Evolutionary conservation across 257 asterid genomes (phyloP).

Genomic region (Solanum clarkiae): DNA sequence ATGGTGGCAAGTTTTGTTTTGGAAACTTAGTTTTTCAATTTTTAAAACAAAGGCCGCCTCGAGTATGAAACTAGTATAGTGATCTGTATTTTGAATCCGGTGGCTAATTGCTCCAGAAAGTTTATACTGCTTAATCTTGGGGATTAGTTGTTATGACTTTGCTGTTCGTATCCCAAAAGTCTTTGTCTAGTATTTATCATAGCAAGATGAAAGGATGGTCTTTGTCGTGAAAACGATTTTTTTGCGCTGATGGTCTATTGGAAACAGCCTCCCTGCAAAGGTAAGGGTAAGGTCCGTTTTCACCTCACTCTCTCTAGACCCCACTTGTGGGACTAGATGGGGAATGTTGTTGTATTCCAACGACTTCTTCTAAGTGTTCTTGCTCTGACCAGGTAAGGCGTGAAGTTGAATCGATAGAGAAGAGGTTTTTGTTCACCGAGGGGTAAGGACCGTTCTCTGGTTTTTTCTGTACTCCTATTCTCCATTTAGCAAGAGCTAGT

Average conservation of each 20-base stretch:
- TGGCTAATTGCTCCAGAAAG: background rate
- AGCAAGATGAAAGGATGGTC: background rate
- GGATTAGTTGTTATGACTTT: background rate
- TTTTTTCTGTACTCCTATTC: background rate
- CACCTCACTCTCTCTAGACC: background rate
- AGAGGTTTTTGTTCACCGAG: background rate
- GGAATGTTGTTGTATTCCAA: background rate
- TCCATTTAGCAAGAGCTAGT: background rate
- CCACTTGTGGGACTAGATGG: background rate
- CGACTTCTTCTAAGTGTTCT: background rate
- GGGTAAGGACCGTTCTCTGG: background rate
- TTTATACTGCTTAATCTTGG: background rate
- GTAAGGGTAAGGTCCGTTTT: no score
- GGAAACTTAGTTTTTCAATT: background rate
- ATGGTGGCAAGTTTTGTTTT: background rate
- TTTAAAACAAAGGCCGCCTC: background rate
- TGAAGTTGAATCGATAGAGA: conserved; percentile 2
- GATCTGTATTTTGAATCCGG: background rate
- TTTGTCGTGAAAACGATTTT: background rate
- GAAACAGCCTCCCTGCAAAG: background rate
- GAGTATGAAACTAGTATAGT: background rate
- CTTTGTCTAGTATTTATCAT: background rate
- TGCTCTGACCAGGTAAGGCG: background rate
- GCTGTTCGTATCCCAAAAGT: background rate
- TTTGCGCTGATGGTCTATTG: background rate